Percentiles rank a stretch among this genome's conserved stretches.
These are phyloP conservation scores for Colletotrichum neosansevieriae DNA, from an alignment of 2,329 filamentous ascomycete species.

Conservation along the genomic window DNA sequence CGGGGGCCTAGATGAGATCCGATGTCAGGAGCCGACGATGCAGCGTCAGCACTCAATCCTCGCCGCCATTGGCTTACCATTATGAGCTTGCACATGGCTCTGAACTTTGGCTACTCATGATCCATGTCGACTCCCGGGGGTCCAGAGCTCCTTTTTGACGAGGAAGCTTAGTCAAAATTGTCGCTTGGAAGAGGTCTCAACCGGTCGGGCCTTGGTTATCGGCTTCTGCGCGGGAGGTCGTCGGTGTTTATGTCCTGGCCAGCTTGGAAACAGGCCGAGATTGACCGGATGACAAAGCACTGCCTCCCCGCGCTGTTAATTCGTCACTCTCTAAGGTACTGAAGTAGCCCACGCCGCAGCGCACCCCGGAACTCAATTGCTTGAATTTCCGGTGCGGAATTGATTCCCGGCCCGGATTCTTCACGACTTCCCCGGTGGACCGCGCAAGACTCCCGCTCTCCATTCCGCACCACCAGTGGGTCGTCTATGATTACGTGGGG, in stretches of 20 bases:
- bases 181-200: conserved; percentile 10
- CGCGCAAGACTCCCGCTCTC: conserved; percentile 10
- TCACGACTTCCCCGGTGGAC: conserved; percentile 21
- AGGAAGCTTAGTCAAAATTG: not conserved
- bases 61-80: conserved; percentile 12
- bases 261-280: conserved; percentile 2
- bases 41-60: conserved; percentile 15
- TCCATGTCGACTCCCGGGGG: conserved; percentile 19
- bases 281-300: conserved; percentile 15
- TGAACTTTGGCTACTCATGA: conserved; percentile 29
- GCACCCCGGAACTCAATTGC: conserved; percentile 23
- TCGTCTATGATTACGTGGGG: not conserved
- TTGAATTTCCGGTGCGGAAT: conserved; percentile 17
- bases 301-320: not conserved
- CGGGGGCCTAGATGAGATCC: conserved; percentile 2
- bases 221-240: not conserved
- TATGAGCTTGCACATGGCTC: conserved; percentile 11
- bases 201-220: conserved; percentile 33
- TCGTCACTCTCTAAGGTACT: conserved; percentile 4
- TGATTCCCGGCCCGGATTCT: conserved; percentile 25
- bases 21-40: conserved; percentile 35
- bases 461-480: not conserved
- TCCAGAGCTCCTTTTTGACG: conserved; percentile 3
- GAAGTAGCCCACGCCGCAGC: too few relatives aligned
- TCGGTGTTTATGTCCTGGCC: not conserved